Evolutionary conservation across 202 grass and related monocot genomes (phyloP).

Genomic region (Cymbopogon flexuosus): DNA sequence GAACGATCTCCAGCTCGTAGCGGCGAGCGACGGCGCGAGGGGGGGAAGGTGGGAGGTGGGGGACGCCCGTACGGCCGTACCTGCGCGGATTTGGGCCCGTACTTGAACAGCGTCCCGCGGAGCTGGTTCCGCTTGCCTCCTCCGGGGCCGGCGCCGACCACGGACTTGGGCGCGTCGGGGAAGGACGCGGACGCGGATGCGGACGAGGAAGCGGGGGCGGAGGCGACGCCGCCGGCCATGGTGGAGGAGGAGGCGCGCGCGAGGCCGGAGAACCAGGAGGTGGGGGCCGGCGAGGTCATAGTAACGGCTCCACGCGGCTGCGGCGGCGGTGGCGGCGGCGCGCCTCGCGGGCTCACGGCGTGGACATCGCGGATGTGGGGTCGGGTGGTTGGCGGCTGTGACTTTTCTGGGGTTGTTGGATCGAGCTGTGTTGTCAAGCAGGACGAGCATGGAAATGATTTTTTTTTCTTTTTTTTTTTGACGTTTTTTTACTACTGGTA

Average conservation of each 20-base stretch:
- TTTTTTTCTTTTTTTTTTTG: background rate
- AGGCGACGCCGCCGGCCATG: constrained; percentile 41
- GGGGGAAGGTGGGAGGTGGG: background rate
- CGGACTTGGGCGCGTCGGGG: constrained; percentile 23
- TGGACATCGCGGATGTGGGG: constrained; percentile 21
- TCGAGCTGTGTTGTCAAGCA: background rate
- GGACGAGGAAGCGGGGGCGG: constrained; percentile 4
- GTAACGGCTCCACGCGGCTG: background rate
- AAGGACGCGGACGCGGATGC: constrained; percentile 24
- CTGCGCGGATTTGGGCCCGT: constrained; percentile 70
- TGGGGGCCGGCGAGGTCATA: constrained; percentile 44
- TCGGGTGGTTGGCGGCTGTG: background rate
- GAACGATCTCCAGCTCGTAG: constrained; percentile 4
- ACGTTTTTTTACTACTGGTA: too few species aligned
- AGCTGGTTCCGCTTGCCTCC: constrained; percentile 47
- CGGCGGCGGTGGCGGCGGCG: background rate
- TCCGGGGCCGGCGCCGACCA: constrained; percentile 22
- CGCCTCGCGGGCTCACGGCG: constrained; percentile 30
- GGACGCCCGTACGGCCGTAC: constrained; percentile 28
- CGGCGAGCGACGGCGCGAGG: background rate
- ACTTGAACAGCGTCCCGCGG: constrained; percentile 68
- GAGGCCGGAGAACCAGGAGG: constrained; percentile 80
- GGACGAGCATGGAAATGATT: background rate
- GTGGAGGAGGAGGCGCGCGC: constrained; percentile 41
- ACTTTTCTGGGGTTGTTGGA: background rate